A percentile compares a stretch with the other conserved stretches of the same genome.
Conservation (phyloP, 352 stramenopile genomes). For the Globisporangium alternatum region DNA sequence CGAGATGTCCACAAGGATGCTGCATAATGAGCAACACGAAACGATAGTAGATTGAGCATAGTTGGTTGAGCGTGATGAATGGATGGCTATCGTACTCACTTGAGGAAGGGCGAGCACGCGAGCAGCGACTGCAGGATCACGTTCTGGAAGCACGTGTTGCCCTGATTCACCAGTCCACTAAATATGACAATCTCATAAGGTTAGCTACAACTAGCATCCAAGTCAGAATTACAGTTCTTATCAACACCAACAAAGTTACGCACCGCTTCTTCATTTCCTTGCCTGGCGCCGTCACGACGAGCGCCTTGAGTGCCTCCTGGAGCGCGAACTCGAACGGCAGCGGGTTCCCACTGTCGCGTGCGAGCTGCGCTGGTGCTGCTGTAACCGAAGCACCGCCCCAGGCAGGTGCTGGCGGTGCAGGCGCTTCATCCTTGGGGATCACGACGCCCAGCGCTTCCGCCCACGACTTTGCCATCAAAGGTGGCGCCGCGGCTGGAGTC, state of each 20-base stretch:
- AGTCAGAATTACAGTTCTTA: too few species aligned
- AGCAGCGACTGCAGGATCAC: conserved; percentile 84
- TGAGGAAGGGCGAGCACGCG: conserved; percentile 73
- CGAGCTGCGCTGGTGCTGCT: conserved; percentile 5
- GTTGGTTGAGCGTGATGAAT: too few species aligned
- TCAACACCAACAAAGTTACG: neutral
- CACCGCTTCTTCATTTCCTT: conserved; percentile 86
- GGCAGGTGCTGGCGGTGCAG: conserved; percentile 19
- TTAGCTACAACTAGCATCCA: too few species aligned
- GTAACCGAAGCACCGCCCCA: conserved; percentile 26
- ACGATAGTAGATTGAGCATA: too few species aligned
- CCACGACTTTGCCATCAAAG: conserved; percentile 51
- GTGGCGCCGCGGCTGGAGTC: conserved; percentile 5
- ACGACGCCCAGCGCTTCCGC: conserved; percentile 47
- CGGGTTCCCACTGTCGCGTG: conserved; percentile 13
- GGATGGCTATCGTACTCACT: conserved; percentile 37
- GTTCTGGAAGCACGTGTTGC: conserved; percentile 89
- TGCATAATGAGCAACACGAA: conserved; percentile 17
- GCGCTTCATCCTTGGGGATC: conserved; percentile 16
- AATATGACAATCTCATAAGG: neutral
- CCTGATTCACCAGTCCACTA: conserved; percentile 74
- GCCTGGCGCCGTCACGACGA: conserved; percentile 58
- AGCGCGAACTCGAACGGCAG: conserved; percentile 66
- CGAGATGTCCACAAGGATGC: conserved; percentile 69
- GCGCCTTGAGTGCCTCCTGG: conserved; percentile 46